Evolutionary conservation across 805 yeast genomes (phyloP), one percentile per base, ranked within the genome.

Genomic region (Danielia oregonensis): DNA sequence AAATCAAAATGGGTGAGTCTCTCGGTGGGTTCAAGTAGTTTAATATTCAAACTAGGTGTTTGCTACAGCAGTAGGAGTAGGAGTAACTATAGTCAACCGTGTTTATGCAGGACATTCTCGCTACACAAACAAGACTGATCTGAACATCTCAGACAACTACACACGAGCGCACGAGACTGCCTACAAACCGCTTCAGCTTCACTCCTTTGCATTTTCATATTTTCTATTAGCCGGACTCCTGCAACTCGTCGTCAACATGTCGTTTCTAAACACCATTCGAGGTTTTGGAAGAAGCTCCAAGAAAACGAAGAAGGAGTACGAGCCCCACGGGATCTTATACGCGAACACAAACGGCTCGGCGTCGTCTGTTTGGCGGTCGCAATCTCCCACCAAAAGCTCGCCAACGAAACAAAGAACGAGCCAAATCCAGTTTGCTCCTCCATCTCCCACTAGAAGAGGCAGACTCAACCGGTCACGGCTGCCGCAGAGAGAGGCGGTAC

Each of bases 1-100:
- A 68, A 44, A 88, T 93, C 30, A 78, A 79, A 55, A 78, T 91
- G 78, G 98, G 98, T 9, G 82, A 91, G 63, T 52, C 74, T 8
- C 63, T 89, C 29, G 96, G 96, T 16, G 61, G 49, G 6, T 65
- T 66, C 40, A 58, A 43, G 16, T 54, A n/a, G n/a, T n/a, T n/a
- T n/a, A n/a, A n/a, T n/a, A n/a, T n/a, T n/a, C n/a, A n/a, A n/a
- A n/a, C n/a, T n/a, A n/a, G n/a, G n/a, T n/a, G n/a, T n/a, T n/a
- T n/a, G n/a, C n/a, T n/a, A n/a, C n/a, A n/a, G n/a, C n/a, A n/a
- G n/a, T n/a, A n/a, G n/a, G n/a, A n/a, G n/a, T n/a, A n/a, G n/a
- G n/a, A n/a, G n/a, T n/a, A n/a, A n/a, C n/a, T n/a, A n/a, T n/a
- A n/a, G n/a, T n/a, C n/a, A n/a, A n/a, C n/a, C n/a, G n/a, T n/a